These are phyloP conservation scores for Daldinia sp. DNA, from an alignment of 2,329 filamentous ascomycete species.

Conservation along the genomic window DNA sequence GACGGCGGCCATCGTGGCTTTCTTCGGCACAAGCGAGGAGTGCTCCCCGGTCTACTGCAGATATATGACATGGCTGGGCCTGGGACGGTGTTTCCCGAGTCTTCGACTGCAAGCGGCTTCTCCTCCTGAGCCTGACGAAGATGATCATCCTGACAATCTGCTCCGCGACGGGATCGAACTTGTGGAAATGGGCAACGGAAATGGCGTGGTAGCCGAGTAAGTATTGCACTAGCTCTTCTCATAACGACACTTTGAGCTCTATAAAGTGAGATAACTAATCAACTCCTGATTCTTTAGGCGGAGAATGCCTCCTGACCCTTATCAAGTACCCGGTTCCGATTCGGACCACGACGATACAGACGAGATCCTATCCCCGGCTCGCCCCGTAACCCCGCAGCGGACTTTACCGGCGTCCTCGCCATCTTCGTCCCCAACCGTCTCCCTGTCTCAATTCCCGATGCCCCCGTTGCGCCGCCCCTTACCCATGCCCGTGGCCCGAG, in stretches of 20 bases:
- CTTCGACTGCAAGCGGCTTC: not conserved
- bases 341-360: not conserved
- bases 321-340: not conserved
- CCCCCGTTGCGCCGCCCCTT: not conserved
- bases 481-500: not conserved
- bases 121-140: not conserved
- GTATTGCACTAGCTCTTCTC: not conserved
- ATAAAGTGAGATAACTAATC: constrained; percentile 12
- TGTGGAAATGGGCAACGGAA: not conserved
- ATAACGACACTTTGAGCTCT: not conserved
- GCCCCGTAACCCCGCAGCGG: not conserved
- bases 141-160: not conserved
- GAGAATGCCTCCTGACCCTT: not conserved
- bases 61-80: constrained; percentile 34
- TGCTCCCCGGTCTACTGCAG: constrained; percentile 63
- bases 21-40: constrained; percentile 69
- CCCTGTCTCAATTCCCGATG: not conserved
- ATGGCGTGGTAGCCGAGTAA: not conserved
- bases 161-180: constrained; percentile 27
- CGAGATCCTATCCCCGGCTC: not conserved
- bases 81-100: constrained; percentile 27
- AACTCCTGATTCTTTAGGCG: constrained; percentile 6
- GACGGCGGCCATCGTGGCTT: constrained; percentile 62
- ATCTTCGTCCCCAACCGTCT: not conserved
- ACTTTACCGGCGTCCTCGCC: not conserved